Evolutionary conservation across 495 filamentous ascomycete genomes (phyloP).

Genomic region (Podospora didyma): DNA sequence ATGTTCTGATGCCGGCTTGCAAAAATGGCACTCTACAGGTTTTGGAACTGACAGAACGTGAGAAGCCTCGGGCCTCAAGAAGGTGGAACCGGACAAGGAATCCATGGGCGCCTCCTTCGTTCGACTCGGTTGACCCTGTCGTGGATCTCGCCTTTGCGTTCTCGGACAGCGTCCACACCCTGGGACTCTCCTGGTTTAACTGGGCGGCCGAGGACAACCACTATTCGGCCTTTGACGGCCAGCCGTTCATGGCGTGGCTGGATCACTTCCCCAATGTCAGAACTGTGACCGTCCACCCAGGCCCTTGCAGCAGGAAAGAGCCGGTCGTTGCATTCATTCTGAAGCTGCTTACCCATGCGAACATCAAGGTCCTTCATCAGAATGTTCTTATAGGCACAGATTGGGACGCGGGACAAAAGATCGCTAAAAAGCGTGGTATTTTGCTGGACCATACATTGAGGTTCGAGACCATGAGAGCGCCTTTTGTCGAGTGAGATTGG

Average conservation of each 20-base stretch:
- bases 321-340: slow-evolving; percentile 3
- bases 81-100: too few species aligned
- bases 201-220: slow-evolving; percentile 2
- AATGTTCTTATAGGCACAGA: slow-evolving; percentile 5
- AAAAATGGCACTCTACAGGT: slow-evolving; percentile 12
- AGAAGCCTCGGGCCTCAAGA: neutral
- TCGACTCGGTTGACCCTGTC: neutral
- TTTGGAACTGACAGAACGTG: slow-evolving; percentile 14
- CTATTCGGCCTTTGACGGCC: slow-evolving; percentile 14
- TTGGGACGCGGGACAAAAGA: slow-evolving; percentile 7
- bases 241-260: slow-evolving; percentile 23
- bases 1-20: slow-evolving; percentile 5
- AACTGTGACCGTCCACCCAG: slow-evolving; percentile 19
- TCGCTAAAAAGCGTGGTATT: slow-evolving; percentile 11
- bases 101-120: neutral
- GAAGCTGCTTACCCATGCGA: slow-evolving; percentile 13
- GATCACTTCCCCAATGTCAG: slow-evolving; percentile 17
- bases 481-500: too few species aligned
- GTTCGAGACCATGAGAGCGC: too few species aligned
- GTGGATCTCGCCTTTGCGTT: slow-evolving; percentile 10
- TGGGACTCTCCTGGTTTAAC: slow-evolving; percentile 27
- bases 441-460: slow-evolving; percentile 2
- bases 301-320: neutral
- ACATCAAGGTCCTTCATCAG: slow-evolving; percentile 17
- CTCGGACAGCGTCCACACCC: slow-evolving; percentile 12